Conservation (phyloP, 257 asterid genomes). For the Henckelia pumila region DNA sequence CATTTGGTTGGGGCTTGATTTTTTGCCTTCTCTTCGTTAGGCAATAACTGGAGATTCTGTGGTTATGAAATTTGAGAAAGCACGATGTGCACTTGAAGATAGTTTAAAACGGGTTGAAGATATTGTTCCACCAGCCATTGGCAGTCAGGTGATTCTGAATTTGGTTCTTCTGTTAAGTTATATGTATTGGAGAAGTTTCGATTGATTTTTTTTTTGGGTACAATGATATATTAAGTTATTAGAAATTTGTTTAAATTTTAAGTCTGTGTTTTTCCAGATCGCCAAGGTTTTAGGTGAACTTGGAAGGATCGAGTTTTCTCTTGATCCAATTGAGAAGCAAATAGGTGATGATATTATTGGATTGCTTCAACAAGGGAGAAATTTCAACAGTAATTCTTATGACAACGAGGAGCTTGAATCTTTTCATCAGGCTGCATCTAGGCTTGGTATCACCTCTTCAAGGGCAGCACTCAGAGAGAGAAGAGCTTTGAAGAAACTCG, state of each 20-base stretch:
- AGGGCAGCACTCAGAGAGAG: conserved; percentile 96
- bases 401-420: conserved; percentile 87
- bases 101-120: conserved; percentile 89
- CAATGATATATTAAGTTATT: background rate
- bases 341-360: conserved; percentile 82
- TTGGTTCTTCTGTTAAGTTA: conserved; percentile 10
- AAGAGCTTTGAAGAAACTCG: conserved; percentile 86
- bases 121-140: conserved; percentile 84
- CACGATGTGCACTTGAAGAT: conserved; percentile 86
- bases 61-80: conserved; percentile 85
- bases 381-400: conserved; percentile 51
- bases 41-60: conserved; percentile 96
- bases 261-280: conserved; percentile 49
- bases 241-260: conserved; percentile 28
- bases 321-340: conserved; percentile 78
- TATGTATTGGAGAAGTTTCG: background rate
- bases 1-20: background rate
- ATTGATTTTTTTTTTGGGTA: background rate
- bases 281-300: conserved; percentile 71
- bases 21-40: conserved; percentile 38
- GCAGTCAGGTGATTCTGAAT: conserved; percentile 62
- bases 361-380: conserved; percentile 90
- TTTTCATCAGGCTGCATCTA: conserved; percentile 89
- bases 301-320: conserved; percentile 65
- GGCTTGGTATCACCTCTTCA: conserved; percentile 85